These are phyloP conservation scores for Protomyces lactucae-debilis DNA, from an alignment of 1,139 yeast species.

Conservation along the genomic window DNA sequence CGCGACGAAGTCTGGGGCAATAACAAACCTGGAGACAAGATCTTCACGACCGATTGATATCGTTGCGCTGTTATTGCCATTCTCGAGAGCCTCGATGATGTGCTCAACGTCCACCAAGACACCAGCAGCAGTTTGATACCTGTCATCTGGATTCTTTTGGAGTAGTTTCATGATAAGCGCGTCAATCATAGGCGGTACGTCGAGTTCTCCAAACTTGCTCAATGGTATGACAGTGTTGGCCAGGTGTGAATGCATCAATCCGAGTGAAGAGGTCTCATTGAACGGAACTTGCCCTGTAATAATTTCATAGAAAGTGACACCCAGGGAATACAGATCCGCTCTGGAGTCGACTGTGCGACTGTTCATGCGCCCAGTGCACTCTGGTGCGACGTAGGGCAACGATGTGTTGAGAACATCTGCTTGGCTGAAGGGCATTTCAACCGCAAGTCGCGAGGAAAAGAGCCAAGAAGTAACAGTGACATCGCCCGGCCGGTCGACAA, in stretches of 20 bases:
- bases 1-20: slow-evolving; percentile 14
- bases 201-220: background rate
- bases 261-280: slow-evolving; percentile 5
- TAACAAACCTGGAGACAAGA: slow-evolving; percentile 13
- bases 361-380: slow-evolving; percentile 25
- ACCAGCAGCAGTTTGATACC: slow-evolving; percentile 20
- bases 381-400: slow-evolving; percentile 24
- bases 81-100: slow-evolving; percentile 8
- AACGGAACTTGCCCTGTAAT: slow-evolving; percentile 12
- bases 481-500: background rate
- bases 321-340: slow-evolving; percentile 25
- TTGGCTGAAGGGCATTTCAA: background rate
- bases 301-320: slow-evolving; percentile 23
- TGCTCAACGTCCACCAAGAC: slow-evolving; percentile 13
- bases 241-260: slow-evolving; percentile 21
- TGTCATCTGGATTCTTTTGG: slow-evolving; percentile 22
- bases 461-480: slow-evolving; percentile 16
- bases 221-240: slow-evolving; percentile 1
- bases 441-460: slow-evolving; percentile 8
- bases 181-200: slow-evolving; percentile 4
- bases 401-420: slow-evolving; percentile 10
- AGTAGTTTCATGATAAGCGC: slow-evolving; percentile 8
- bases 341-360: slow-evolving; percentile 11
- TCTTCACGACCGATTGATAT: slow-evolving; percentile 17
- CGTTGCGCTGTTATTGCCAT: background rate